Evolutionary conservation across 2,329 filamentous ascomycete species (phyloP).

Genomic region (Epichloe aotearoae): DNA sequence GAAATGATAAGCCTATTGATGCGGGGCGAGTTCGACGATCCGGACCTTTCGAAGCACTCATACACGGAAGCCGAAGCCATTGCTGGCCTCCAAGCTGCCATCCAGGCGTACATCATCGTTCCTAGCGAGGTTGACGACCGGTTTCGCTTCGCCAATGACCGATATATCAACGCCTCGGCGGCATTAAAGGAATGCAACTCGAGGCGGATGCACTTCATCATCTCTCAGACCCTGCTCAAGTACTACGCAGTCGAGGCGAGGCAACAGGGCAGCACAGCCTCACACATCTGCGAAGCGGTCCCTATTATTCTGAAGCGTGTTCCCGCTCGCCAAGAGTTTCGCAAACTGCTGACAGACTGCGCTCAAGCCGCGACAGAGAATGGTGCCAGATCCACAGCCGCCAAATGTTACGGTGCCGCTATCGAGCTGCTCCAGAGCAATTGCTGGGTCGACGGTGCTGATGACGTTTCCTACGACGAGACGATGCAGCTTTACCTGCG

Average conservation of each 20-base stretch:
- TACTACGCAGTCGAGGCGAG: constrained; percentile 49
- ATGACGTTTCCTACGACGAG: constrained; percentile 75
- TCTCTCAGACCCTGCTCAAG: constrained; percentile 68
- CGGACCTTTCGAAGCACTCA: constrained; percentile 10
- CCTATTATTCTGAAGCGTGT: constrained; percentile 60
- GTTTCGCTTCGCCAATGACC: constrained; percentile 80
- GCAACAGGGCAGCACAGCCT: constrained; percentile 58
- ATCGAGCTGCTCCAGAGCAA: constrained; percentile 66
- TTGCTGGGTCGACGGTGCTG: constrained; percentile 56
- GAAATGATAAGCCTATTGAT: constrained; percentile 65
- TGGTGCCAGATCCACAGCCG: constrained; percentile 67
- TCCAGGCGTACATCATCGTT: constrained; percentile 70
- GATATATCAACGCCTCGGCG: constrained; percentile 65
- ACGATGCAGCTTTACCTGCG: constrained; percentile 68
- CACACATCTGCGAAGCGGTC: constrained; percentile 68
- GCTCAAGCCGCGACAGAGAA: constrained; percentile 69
- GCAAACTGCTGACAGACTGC: constrained; percentile 65
- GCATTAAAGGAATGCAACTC: constrained; percentile 56
- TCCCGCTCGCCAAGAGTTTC: constrained; percentile 47
- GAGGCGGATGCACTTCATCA: constrained; percentile 79
- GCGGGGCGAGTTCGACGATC: constrained; percentile 56
- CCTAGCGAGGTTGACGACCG: constrained; percentile 73
- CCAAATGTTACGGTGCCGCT: constrained; percentile 69
- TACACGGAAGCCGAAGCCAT: constrained; percentile 57
- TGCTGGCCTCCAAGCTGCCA: constrained; percentile 66